Base-by-base conservation (phyloP, 1,139 yeast species). In the Sugiyamaella japonica region DNA sequence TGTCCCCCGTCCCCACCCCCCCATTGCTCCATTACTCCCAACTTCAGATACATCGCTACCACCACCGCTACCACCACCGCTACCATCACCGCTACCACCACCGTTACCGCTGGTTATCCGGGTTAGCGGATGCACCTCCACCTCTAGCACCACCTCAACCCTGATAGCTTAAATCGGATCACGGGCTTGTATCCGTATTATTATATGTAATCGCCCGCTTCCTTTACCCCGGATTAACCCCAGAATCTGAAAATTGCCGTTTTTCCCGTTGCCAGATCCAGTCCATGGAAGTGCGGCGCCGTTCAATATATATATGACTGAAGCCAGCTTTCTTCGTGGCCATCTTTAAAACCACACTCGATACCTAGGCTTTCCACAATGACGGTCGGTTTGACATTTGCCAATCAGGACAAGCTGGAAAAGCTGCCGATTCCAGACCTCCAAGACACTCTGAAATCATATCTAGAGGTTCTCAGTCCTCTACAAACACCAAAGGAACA, bases 381-480 rank as follows among this genome's bases (percentile, higher is more conserved):
- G 53, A 49, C 56, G 20, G 55, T 50, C 25, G 62, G 63, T 10
- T 43, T 61, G 36, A 84, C 90, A 3, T 85, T 75, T 64, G 78
- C 79, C 50, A 73, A 74, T 66, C 93, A 86, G 68, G 80, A 76
- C 55, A 70, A 76, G 54, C 75, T 86, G 56, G 71, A 76, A 55
- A 84, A 82, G 67, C 76, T 89, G 36, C 97, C 97, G 13, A 87
- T 89, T 48, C 97, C 97, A 1, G 81, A 82, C 40, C 74, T 89
- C 56, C 73, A 76, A 41, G 82, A 81, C 54, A 85, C 96, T 0
- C 81, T 93, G 63, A 66, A 73, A 25, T 76, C 78, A 58, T 89
- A 88, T 66, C 74, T 89, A 53, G 78, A 78, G 37, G 85, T 82
- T 2, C 76, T 89, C 46, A 80, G 81, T 66, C 96, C 96, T 0